Evolutionary conservation across 306 rosid genomes (phyloP).

Genomic region (Corylus americana): DNA sequence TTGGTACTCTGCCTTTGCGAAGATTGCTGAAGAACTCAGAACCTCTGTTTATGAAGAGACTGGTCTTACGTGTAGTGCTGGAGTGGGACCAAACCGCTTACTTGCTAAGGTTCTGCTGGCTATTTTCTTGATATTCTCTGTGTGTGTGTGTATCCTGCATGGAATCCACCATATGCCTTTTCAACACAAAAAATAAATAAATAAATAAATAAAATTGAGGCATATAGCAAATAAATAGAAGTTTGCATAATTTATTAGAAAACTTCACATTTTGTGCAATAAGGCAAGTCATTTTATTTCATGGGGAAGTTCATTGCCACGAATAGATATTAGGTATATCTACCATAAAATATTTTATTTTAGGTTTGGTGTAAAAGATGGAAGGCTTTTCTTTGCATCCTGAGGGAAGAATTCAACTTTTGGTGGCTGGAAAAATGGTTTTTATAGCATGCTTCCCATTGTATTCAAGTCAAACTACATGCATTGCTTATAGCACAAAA

Average conservation of each 20-base stretch:
- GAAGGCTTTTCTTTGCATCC: no score
- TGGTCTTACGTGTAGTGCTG: conserved; percentile 94
- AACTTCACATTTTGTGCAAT: not conserved
- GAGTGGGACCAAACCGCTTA: conserved; percentile 88
- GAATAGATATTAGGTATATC: not conserved
- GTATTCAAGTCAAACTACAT: not conserved
- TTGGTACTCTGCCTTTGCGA: conserved; percentile 21
- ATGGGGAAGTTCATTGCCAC: not conserved
- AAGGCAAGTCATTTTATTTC: not conserved
- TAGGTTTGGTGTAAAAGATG: no score
- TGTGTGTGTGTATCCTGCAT: not conserved
- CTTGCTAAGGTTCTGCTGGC: conserved; percentile 76
- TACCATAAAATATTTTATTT: not conserved
- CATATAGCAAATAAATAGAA: not conserved
- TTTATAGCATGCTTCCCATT: not conserved
- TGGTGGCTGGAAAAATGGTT: no score
- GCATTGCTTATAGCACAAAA: not conserved
- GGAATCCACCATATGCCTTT: not conserved
- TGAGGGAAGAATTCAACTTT: no score
- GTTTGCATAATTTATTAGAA: conserved; percentile 1
- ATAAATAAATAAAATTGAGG: not conserved
- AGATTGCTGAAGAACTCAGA: conserved; percentile 89
- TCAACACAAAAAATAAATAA: not conserved
- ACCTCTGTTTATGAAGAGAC: conserved; percentile 69
- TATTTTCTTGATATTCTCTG: not conserved